Evolutionary conservation across 2,329 filamentous ascomycete genomes (phyloP).

Genomic region (Fusarium subtropicale): DNA sequence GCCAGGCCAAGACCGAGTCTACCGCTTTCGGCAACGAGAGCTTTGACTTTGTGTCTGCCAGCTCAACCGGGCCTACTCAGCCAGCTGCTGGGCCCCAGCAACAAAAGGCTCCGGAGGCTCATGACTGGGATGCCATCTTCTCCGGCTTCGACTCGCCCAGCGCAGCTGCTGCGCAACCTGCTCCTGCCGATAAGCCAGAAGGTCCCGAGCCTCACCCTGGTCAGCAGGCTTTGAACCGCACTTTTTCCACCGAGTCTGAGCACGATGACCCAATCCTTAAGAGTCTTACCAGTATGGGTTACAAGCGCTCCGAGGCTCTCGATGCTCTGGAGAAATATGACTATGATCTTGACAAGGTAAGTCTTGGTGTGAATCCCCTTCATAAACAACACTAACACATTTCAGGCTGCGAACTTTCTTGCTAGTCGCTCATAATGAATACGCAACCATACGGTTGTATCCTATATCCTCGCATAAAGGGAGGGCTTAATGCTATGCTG

Average conservation of each 20-base stretch:
- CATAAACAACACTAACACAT: neutral
- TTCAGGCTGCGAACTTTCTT: slow-evolving; percentile 65
- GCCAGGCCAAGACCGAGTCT: slow-evolving; percentile 65
- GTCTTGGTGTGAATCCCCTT: slow-evolving; percentile 42
- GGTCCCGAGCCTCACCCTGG: slow-evolving; percentile 38
- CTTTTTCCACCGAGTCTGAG: slow-evolving; percentile 72
- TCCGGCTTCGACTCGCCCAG: slow-evolving; percentile 75
- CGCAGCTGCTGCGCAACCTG: slow-evolving; percentile 46
- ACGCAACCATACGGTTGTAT: slow-evolving; percentile 9
- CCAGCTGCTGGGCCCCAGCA: slow-evolving; percentile 56
- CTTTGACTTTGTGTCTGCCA: slow-evolving; percentile 67
- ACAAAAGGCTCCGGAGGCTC: slow-evolving; percentile 61
- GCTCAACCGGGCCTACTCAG: slow-evolving; percentile 48
- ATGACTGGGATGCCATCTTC: slow-evolving; percentile 98
- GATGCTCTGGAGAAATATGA: slow-evolving; percentile 91
- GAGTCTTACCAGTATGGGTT: slow-evolving; percentile 90
- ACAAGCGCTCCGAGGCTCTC: slow-evolving; percentile 77
- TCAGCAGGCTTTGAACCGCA: slow-evolving; percentile 64
- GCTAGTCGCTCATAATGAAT: slow-evolving; percentile 63
- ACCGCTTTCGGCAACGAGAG: slow-evolving; percentile 66
- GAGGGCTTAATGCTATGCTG: slow-evolving; percentile 33
- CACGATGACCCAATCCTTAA: slow-evolving; percentile 94
- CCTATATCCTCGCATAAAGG: slow-evolving; percentile 21
- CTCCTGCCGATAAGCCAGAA: slow-evolving; percentile 36
- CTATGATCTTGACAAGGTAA: slow-evolving; percentile 94